Evolutionary conservation across 75 land plant species (phyloP), one percentile per base, ranked within the genome.

Genomic region (Cupressus sempervirens): DNA sequence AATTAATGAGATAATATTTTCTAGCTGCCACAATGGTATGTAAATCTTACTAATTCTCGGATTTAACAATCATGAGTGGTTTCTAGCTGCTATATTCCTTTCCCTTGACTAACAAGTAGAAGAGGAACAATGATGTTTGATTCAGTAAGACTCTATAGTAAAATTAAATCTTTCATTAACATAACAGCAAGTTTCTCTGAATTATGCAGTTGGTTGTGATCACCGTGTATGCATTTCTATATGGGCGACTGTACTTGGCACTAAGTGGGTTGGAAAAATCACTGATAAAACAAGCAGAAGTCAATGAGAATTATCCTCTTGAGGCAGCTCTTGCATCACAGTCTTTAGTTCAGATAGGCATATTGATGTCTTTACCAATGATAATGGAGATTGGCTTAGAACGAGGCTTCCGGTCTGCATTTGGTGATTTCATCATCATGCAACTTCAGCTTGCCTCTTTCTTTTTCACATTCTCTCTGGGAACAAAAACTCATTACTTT

Each of bases 391-490:
- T 92, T 70, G 93, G 93, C 52, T 87, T 92, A 16, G 95, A 94
- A 86, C 82, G 91, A 77, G 94, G 94, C 18, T 90, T 94, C 83
- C 84, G 95, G 38, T 90, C 86, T 40, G 94, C 95, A 53, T 32
- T 94, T 80, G 89, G 91, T 58, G 95, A 94, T 75, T 90, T 94
- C 36, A 88, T 94, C 34, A 87, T 91, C 52, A 94, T 94, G 95
- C 95, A 94, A 86, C 89, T 94, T 29, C 99, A 98, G 91, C 90
- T 96, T 26, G 93, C 94, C 32, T 83, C 99, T 34, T 94, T 96
- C 20, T 98, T 98, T 84, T 98, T 93, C 86, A 96, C 99, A 15
- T 98, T 98, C 86, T 93, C 96, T 58, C 88, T 98, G 41, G 99
- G 99, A 26, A 98, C 99, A 54, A 98, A 93, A 80, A 86, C 90